Conservation (phyloP, 2,329 filamentous ascomycete species). For the Didymella segeticola region DNA sequence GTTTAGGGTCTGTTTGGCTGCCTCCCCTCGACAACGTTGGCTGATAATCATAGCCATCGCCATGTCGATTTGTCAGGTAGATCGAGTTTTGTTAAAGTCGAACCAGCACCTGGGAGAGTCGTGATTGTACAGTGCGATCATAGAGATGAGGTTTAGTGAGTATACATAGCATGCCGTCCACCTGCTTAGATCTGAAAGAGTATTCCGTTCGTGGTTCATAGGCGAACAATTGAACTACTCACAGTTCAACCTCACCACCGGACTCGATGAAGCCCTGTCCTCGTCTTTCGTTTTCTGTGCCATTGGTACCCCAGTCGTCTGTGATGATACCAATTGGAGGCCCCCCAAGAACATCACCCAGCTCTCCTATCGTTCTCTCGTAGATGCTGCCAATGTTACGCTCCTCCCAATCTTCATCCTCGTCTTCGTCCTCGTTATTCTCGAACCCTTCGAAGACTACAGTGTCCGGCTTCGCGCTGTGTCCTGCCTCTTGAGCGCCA, state of each 20-base stretch:
- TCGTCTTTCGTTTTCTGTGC: constrained; percentile 16
- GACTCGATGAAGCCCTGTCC: constrained; percentile 24
- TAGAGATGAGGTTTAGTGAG: no score
- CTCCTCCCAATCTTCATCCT: constrained; percentile 47
- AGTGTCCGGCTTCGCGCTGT: constrained; percentile 30
- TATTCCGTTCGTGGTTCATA: background rate
- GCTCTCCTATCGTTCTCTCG: constrained; percentile 76
- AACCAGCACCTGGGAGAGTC: no score
- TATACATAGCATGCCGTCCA: no score
- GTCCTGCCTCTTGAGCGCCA: constrained; percentile 13
- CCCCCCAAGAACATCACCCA: constrained; percentile 71
- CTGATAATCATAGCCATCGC: no score
- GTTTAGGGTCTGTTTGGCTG: no score
- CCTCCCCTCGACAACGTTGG: no score
- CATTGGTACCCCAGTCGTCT: constrained; percentile 41
- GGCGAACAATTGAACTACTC: background rate
- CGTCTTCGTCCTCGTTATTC: constrained; percentile 53
- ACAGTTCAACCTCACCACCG: constrained; percentile 19
- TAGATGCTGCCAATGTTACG: constrained; percentile 68
- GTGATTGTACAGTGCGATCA: no score
- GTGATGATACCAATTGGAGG: constrained; percentile 57
- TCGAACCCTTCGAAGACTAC: constrained; percentile 47
- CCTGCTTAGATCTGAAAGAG: background rate
- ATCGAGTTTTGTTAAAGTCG: no score
- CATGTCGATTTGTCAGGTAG: no score